These are phyloP conservation scores for Isabelozyma heimii DNA, from an alignment of 805 yeast genomes.

Conservation along the genomic window DNA sequence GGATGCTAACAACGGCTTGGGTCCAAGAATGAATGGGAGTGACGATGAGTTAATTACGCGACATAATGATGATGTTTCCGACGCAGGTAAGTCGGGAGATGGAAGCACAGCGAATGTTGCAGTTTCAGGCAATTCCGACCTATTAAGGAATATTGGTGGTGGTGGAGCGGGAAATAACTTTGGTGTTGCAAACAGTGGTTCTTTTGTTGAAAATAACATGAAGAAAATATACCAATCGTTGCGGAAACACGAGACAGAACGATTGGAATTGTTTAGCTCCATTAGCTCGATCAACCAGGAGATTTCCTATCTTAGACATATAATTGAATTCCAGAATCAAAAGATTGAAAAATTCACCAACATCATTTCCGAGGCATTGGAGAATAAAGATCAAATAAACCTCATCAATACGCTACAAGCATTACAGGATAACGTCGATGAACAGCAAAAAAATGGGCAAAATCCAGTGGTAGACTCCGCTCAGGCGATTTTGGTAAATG, in stretches of 20 bases:
- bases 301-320: slow-evolving; percentile 31
- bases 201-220: background rate
- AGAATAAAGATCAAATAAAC: slow-evolving; percentile 23
- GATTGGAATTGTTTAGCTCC: background rate
- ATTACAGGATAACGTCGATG: slow-evolving; percentile 17
- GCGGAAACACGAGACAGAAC: background rate
- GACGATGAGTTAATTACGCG: background rate
- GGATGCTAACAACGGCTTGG: background rate
- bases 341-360: slow-evolving; percentile 37
- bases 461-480: slow-evolving; percentile 6
- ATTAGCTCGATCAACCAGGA: slow-evolving; percentile 21
- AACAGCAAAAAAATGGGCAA: slow-evolving; percentile 7
- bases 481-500: slow-evolving; percentile 4
- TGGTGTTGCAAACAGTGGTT: background rate
- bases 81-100: background rate
- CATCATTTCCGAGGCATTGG: slow-evolving; percentile 30
- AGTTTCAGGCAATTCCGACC: background rate
- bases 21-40: background rate
- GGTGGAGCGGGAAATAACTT: background rate
- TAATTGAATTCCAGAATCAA: slow-evolving; percentile 35
- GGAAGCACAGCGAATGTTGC: background rate
- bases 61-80: background rate
- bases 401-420: slow-evolving; percentile 28
- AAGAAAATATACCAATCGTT: background rate
- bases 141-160: background rate